Conservation (phyloP, 768 basidiomycete genomes). For the Boletus sp. region DNA sequence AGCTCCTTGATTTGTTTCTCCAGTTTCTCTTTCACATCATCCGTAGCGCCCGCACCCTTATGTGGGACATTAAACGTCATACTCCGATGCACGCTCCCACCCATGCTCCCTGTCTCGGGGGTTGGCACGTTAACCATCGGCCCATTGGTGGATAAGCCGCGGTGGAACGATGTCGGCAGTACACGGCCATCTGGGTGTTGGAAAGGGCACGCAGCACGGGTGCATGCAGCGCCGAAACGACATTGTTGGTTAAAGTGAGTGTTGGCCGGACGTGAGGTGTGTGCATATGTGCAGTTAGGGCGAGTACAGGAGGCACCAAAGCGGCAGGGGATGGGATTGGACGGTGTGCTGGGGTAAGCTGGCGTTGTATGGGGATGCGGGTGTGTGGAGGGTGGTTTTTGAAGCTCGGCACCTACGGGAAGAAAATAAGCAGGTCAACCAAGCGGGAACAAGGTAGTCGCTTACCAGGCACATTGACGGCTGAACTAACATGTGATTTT, state of each 20-base stretch:
- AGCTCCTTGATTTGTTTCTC: constrained; percentile 59
- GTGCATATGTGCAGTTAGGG: constrained; percentile 64
- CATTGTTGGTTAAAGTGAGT: constrained; percentile 56
- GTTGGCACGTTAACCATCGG: constrained; percentile 60
- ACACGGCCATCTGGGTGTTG: constrained; percentile 88
- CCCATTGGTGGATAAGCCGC: constrained; percentile 60
- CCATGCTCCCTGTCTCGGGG: constrained; percentile 67
- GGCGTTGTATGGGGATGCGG: constrained; percentile 31
- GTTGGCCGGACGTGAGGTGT: constrained; percentile 48
- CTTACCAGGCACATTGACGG: constrained; percentile 63
- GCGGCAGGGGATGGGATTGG: constrained; percentile 50
- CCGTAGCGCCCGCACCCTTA: constrained; percentile 21
- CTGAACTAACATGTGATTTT: constrained; percentile 88
- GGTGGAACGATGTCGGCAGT: constrained; percentile 76
- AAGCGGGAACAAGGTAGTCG: background rate
- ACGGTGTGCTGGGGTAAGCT: constrained; percentile 27
- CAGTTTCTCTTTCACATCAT: constrained; percentile 47
- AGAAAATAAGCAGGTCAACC: constrained; percentile 13
- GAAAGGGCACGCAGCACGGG: constrained; percentile 83
- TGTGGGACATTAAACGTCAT: constrained; percentile 60
- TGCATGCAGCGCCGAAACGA: constrained; percentile 84
- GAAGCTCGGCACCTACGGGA: constrained; percentile 27
- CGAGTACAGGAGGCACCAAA: constrained; percentile 74
- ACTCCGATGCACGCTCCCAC: constrained; percentile 66
- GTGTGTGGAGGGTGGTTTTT: constrained; percentile 40